phyloP scores from a whole-genome alignment of 2,329 filamentous ascomycete genomes.

The Purpureocillium takamizusanense region DNA sequence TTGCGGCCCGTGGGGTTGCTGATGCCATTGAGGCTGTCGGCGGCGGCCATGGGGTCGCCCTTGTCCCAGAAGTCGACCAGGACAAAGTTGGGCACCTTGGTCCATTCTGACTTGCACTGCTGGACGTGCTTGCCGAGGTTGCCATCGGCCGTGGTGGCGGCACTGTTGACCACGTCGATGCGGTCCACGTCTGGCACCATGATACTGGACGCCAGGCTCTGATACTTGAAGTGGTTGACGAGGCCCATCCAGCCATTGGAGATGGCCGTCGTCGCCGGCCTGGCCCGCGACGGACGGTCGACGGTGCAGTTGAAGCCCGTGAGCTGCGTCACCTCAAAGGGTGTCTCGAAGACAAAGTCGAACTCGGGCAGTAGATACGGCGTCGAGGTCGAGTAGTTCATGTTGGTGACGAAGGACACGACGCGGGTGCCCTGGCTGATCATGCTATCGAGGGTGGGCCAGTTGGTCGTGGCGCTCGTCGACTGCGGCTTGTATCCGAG shows the following conservation, averaged over 20 bases:
- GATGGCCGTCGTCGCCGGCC: constrained; percentile 42
- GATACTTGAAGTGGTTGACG: constrained; percentile 74
- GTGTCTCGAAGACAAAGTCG: constrained; percentile 62
- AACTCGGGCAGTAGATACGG: constrained; percentile 58
- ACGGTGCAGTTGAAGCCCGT: constrained; percentile 64
- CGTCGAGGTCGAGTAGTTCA: constrained; percentile 28
- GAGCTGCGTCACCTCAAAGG: constrained; percentile 53
- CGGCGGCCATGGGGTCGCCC: constrained; percentile 59
- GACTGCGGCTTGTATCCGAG: constrained; percentile 51
- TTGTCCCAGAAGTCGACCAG: constrained; percentile 75
- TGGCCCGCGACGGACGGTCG: constrained; percentile 50
- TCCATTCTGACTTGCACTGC: constrained; percentile 48
- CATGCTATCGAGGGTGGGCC: constrained; percentile 65
- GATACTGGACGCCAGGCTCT: constrained; percentile 42
- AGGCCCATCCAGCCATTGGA: constrained; percentile 55
- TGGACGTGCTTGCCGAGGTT: constrained; percentile 43
- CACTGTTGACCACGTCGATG: constrained; percentile 57
- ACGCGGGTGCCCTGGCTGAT: constrained; percentile 57
- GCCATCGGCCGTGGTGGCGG: constrained; percentile 42
- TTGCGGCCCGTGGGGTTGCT: constrained; percentile 26
- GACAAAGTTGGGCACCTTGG: constrained; percentile 59
- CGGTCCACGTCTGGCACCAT: constrained; percentile 51
- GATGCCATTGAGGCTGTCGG: constrained; percentile 58
- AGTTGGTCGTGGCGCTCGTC: constrained; percentile 34
- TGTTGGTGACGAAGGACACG: constrained; percentile 58